Evolutionary conservation across 768 basidiomycete genomes (phyloP), one percentile per base, ranked within the genome.

Genomic region (Panaeolus cyanescens): DNA sequence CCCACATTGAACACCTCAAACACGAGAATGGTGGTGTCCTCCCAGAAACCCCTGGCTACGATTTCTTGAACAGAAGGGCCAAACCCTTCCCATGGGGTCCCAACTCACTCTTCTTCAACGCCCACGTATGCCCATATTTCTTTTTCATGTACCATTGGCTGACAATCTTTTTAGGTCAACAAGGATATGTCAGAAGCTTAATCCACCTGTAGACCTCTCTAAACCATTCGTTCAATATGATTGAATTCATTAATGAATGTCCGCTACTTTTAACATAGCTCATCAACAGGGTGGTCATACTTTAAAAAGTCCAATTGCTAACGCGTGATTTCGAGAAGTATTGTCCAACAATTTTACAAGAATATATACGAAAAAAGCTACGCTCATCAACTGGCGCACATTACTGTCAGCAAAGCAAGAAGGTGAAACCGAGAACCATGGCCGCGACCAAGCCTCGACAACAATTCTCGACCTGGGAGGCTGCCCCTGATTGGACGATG

Each of bases 81-180:
- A 92, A 91, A 74, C 90, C 92, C 37, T 95, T 83, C 82, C 93
- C 93, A 19, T 95, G 93, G 93, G 93, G 93, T 22, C 74, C 66
- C 67, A 95, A 95, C 84, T 83, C 84, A 13, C 82, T 95, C 17
- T 95, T 95, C 82, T 95, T 83, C 79, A 94, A 92, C 72, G 73
- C 86, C 55, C 79, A 85, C 66, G 92, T 91, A 71, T 50, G 87
- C 69, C 12, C 22, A 10, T 50, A 54, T 17, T 15, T 3, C 15
- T 25, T 15, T 31, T 33, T 30, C 45, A 15, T 17, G n/a, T 28
- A 36, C 15, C 15, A 36, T 9, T 20, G 19, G 10, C 39, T 55
- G 32, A 34, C 32, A 5, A 20, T 45, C 13, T 34, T 54, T 36
- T 13, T 56, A 91, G 90, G 75, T 75, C 57, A 89, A 91, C 79